A percentile compares a stretch with the other conserved stretches of the same genome.
Evolutionary conservation across 345 rosid genomes (phyloP).

Genomic region (Salix suchowensis): DNA sequence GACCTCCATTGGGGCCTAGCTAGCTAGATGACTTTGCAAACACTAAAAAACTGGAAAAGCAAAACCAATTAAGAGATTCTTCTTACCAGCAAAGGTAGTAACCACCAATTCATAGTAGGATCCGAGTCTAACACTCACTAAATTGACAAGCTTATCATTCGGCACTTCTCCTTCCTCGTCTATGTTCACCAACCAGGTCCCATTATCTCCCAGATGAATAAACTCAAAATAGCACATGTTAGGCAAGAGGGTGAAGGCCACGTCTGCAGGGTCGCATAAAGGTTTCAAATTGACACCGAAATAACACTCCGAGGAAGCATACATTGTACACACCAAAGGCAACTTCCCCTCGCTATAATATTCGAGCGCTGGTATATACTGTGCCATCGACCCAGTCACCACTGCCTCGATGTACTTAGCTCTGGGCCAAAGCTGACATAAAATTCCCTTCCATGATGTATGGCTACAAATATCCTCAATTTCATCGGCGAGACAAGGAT

Average conservation of each 20-base stretch:
- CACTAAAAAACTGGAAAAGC: neutral
- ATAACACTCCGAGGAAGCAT: constrained; percentile 70
- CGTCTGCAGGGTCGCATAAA: constrained; percentile 50
- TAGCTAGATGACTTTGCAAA: neutral
- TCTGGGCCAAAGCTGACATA: constrained; percentile 57
- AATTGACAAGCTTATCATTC: constrained; percentile 41
- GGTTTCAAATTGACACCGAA: constrained; percentile 67
- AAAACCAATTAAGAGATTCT: neutral
- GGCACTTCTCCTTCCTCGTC: constrained; percentile 46
- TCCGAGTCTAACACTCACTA: constrained; percentile 47
- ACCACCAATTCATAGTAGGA: constrained; percentile 58
- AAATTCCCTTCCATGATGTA: constrained; percentile 57
- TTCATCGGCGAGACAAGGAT: constrained; percentile 46
- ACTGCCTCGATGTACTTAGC: constrained; percentile 69
- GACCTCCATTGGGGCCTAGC: neutral
- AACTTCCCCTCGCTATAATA: constrained; percentile 53
- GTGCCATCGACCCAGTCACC: constrained; percentile 70
- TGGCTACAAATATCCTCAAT: constrained; percentile 46
- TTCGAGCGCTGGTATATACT: constrained; percentile 53
- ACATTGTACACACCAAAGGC: constrained; percentile 59
- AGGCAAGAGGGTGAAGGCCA: constrained; percentile 55
- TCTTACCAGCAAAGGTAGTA: constrained; percentile 61
- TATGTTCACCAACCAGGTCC: constrained; percentile 27
- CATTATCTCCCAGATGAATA: constrained; percentile 51
- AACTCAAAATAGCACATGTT: constrained; percentile 66